Evolutionary conservation across 495 filamentous ascomycete species (phyloP).

Genomic region (Tirmania nivea): DNA sequence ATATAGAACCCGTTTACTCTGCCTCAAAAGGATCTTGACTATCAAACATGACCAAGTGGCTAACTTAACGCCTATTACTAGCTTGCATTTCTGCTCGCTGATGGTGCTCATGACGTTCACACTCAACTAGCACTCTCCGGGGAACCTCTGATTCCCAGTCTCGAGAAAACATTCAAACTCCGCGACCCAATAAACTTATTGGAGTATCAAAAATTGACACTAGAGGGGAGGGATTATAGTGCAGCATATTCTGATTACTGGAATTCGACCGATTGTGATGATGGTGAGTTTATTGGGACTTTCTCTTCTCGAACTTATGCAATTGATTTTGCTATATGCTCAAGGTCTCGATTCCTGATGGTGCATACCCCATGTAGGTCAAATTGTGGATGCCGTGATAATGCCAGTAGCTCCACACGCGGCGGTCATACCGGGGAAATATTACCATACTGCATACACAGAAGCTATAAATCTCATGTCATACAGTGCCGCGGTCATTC

Average conservation of each 20-base stretch:
- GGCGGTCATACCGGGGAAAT: neutral
- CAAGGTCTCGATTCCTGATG: too few relatives aligned
- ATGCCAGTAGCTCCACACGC: neutral
- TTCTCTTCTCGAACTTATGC: too few relatives aligned
- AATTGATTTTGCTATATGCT: too few relatives aligned
- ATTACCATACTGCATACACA: neutral
- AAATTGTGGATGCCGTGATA: neutral
- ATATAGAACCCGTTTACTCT: too few relatives aligned
- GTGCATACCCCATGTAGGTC: neutral
- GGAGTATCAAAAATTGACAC: slow-evolving; percentile 35
- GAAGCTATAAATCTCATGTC: neutral
- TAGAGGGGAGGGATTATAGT: slow-evolving; percentile 15
- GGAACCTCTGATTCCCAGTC: slow-evolving; percentile 34
- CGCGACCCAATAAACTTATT: slow-evolving; percentile 30
- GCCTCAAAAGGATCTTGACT: too few relatives aligned
- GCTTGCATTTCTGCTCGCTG: slow-evolving; percentile 29
- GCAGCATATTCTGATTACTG: neutral
- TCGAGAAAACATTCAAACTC: slow-evolving; percentile 19
- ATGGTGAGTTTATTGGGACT: neutral
- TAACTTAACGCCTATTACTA: slow-evolving; percentile 2
- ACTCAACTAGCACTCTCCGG: slow-evolving; percentile 26
- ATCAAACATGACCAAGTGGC: neutral
- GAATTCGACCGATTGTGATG: neutral
- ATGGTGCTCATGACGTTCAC: slow-evolving; percentile 34
- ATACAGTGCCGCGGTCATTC: neutral